These are phyloP conservation scores for Candida qinlingensis DNA, from an alignment of 805 yeast species.

Conservation along the genomic window DNA sequence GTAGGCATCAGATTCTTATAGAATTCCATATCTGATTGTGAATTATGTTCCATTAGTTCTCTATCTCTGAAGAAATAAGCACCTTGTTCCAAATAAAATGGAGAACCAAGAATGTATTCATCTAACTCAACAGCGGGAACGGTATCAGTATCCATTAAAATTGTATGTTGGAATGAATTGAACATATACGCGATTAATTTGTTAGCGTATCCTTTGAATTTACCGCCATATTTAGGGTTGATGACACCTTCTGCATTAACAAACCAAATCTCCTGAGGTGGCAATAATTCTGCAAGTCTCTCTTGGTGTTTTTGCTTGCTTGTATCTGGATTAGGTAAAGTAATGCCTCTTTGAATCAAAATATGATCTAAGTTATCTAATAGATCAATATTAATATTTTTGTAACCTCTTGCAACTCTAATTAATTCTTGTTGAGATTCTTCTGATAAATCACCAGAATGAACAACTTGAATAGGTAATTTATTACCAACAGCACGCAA, in stretches of 20 bases:
- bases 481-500: conserved; percentile 30
- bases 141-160: conserved; percentile 49
- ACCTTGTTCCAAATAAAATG: conserved; percentile 29
- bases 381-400: conserved; percentile 8
- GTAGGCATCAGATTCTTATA: conserved; percentile 41
- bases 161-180: conserved; percentile 42
- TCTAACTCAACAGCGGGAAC: conserved; percentile 38
- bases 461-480: conserved; percentile 38
- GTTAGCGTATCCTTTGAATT: conserved; percentile 37
- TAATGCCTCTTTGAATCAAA: conserved; percentile 3
- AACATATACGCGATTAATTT: conserved; percentile 45
- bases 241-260: conserved; percentile 27
- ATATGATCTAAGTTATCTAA: conserved; percentile 9
- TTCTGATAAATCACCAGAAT: conserved; percentile 29
- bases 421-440: conserved; percentile 28
- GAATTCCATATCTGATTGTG: conserved; percentile 28
- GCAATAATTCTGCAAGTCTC: conserved; percentile 16
- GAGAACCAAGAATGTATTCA: conserved; percentile 27
- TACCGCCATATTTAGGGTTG: conserved; percentile 9
- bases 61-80: conserved; percentile 45
- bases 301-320: not conserved
- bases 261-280: conserved; percentile 36
- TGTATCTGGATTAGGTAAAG: not conserved
- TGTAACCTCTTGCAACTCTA: conserved; percentile 26
- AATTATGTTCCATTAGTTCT: conserved; percentile 27